These are phyloP conservation scores for Fusarium succisae DNA, from an alignment of 2,329 filamentous ascomycete genomes.

Conservation along the genomic window DNA sequence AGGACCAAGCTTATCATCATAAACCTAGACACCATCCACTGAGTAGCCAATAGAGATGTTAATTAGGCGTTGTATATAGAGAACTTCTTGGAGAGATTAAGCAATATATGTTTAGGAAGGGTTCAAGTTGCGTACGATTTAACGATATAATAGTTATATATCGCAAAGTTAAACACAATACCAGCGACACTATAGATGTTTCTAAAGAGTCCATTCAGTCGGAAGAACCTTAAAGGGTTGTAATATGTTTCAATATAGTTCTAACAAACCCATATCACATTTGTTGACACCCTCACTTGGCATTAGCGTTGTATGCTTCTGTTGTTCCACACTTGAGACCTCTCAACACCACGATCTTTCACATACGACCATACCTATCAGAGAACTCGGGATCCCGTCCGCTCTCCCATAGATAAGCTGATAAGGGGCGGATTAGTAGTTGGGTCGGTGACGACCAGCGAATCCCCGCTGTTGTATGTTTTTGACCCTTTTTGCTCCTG, in stretches of 20 bases:
- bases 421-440: slow-evolving; percentile 11
- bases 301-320: neutral
- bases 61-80: no score
- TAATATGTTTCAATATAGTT: neutral
- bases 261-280: no score
- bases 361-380: slow-evolving; percentile 4
- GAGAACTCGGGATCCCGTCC: slow-evolving; percentile 1
- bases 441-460: slow-evolving; percentile 7
- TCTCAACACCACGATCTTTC: neutral
- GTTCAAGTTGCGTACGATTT: no score
- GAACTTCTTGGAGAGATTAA: no score
- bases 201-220: no score
- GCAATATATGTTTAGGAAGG: no score
- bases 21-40: neutral
- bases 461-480: slow-evolving; percentile 16
- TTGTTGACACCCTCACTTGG: neutral
- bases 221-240: no score
- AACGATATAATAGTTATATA: no score
- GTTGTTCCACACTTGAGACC: neutral
- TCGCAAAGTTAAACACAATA: neutral
- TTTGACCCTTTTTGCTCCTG: neutral
- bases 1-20: neutral
- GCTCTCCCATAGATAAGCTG: slow-evolving; percentile 4
- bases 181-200: neutral
- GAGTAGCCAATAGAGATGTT: no score